These are phyloP conservation scores for Austropuccinia psidii DNA, from an alignment of 1,284 basidiomycete species.

Conservation along the genomic window DNA sequence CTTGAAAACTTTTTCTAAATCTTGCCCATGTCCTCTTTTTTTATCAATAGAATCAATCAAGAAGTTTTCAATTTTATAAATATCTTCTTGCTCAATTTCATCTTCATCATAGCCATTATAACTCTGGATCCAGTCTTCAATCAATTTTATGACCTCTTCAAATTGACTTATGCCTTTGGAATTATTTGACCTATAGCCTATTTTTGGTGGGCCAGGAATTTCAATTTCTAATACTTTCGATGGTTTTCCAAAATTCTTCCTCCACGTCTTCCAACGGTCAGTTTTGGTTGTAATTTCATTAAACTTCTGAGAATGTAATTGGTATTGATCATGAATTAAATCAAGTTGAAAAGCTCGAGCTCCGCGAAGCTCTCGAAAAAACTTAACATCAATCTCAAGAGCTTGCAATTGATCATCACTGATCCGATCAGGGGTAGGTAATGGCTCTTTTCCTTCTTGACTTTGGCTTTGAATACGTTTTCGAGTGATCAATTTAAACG, in stretches of 20 bases:
- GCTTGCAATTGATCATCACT: conserved; percentile 29
- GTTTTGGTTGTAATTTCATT: not conserved
- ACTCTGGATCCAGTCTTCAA: conserved; percentile 6
- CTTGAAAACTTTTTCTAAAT: conserved; percentile 24
- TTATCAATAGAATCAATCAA: conserved; percentile 3
- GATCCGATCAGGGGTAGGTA: conserved; percentile 15
- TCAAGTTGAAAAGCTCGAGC: conserved; percentile 17
- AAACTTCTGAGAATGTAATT: not conserved
- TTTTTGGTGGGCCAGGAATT: not conserved
- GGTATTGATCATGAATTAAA: conserved; percentile 25
- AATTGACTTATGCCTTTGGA: conserved; percentile 7
- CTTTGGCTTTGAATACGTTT: not conserved
- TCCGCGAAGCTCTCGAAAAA: conserved; percentile 17
- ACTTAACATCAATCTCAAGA: conserved; percentile 7
- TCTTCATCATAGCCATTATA: not conserved
- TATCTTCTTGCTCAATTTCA: not conserved
- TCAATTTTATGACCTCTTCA: conserved; percentile 16
- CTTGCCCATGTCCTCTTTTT: conserved; percentile 4
- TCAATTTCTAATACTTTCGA: conserved; percentile 12
- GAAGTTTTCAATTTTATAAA: conserved; percentile 8
- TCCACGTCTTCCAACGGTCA: conserved; percentile 28
- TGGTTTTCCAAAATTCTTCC: conserved; percentile 12
- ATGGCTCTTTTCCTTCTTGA: not conserved
- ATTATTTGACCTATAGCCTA: not conserved
- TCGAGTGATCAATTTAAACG: conserved; percentile 14